These are phyloP conservation scores for Kodamaea derodonti DNA, from an alignment of 1,139 yeast species.

Conservation along the genomic window DNA sequence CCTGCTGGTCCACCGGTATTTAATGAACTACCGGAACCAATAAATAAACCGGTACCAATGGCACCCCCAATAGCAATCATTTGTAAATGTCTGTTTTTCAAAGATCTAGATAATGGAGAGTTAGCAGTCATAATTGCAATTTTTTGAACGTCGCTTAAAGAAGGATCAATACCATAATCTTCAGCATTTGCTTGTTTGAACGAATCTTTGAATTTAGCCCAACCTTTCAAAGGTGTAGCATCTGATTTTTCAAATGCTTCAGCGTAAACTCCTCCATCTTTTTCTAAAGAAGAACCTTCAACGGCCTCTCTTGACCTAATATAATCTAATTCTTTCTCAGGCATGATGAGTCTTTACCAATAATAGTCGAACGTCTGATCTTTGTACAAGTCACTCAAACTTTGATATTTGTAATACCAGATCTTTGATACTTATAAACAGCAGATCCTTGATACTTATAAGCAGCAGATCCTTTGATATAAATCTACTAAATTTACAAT, in stretches of 20 bases:
- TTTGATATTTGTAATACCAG: too few species aligned
- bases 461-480: not conserved
- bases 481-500: not conserved
- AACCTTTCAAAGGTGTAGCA: constrained; percentile 29
- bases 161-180: constrained; percentile 58
- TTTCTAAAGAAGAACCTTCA: constrained; percentile 31
- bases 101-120: constrained; percentile 63
- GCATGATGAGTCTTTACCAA: constrained; percentile 20
- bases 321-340: constrained; percentile 42
- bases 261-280: constrained; percentile 39
- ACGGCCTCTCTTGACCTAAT: constrained; percentile 37
- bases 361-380: not conserved
- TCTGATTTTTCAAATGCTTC: constrained; percentile 37
- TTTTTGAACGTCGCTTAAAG: constrained; percentile 62
- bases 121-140: constrained; percentile 64
- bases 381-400: too few species aligned
- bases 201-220: constrained; percentile 47
- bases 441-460: too few species aligned
- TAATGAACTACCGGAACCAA: constrained; percentile 71
- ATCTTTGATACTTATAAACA: too few species aligned
- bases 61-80: constrained; percentile 90
- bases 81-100: constrained; percentile 64
- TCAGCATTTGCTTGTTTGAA: constrained; percentile 51
- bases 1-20: constrained; percentile 79
- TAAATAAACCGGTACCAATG: constrained; percentile 76